These are phyloP conservation scores for Senna tora DNA, from an alignment of 306 rosid species.

Conservation along the genomic window DNA sequence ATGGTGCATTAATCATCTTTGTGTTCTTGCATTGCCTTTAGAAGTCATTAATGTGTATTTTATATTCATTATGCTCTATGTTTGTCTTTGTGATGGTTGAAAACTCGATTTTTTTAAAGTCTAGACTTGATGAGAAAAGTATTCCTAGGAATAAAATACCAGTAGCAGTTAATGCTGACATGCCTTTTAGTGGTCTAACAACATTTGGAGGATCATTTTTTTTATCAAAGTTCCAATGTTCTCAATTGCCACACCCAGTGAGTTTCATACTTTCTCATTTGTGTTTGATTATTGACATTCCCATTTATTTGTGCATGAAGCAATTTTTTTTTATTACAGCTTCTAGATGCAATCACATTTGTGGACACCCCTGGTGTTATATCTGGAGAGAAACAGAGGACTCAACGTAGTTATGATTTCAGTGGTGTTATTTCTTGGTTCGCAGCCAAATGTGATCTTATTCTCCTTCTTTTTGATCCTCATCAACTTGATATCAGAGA, in stretches of 20 bases:
- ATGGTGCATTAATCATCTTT: conserved; percentile 58
- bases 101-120: conserved; percentile 47
- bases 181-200: conserved; percentile 88
- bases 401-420: conserved; percentile 91
- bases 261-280: conserved; percentile 44
- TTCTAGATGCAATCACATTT: conserved; percentile 77
- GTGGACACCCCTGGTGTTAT: conserved; percentile 98
- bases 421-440: conserved; percentile 98
- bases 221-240: conserved; percentile 89
- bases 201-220: conserved; percentile 88
- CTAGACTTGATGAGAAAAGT: conserved; percentile 96
- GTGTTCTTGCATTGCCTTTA: background rate
- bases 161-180: conserved; percentile 87
- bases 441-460: conserved; percentile 94
- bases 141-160: conserved; percentile 97
- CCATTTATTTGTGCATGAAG: conserved; percentile 21
- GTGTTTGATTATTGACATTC: background rate
- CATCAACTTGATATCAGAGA: conserved; percentile 95
- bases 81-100: conserved; percentile 3
- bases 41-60: conserved; percentile 4
- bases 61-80: background rate
- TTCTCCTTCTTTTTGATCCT: conserved; percentile 91
- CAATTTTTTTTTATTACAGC: conserved; percentile 47
- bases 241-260: conserved; percentile 97
- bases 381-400: conserved; percentile 97